phyloP scores from a whole-genome alignment of 805 yeast genomes.

The Cyberlindnera petersonii region DNA sequence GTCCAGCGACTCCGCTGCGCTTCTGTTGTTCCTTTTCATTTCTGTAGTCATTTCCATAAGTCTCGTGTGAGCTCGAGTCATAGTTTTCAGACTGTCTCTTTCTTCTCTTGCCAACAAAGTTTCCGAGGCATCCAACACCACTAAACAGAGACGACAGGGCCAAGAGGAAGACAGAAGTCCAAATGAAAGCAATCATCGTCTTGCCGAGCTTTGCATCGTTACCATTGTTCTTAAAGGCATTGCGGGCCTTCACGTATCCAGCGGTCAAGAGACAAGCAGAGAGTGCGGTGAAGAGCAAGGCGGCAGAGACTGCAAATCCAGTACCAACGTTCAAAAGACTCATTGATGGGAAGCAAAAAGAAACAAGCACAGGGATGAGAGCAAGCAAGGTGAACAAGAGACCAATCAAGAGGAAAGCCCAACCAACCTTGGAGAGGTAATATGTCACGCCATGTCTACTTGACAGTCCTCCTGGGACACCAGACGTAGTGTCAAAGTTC shows the following conservation, averaged over 20 bases:
- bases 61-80: slow-evolving; percentile 27
- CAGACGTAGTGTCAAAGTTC: slow-evolving; percentile 55
- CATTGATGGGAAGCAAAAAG: slow-evolving; percentile 23
- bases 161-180: slow-evolving; percentile 45
- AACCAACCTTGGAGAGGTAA: slow-evolving; percentile 65
- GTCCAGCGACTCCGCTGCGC: too few relatives aligned
- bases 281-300: slow-evolving; percentile 41
- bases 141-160: slow-evolving; percentile 19
- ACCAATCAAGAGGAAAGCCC: slow-evolving; percentile 59
- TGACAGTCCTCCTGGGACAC: slow-evolving; percentile 53
- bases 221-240: slow-evolving; percentile 43
- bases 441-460: slow-evolving; percentile 49
- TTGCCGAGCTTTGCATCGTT: slow-evolving; percentile 41
- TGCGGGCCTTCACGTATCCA: slow-evolving; percentile 50
- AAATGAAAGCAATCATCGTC: slow-evolving; percentile 54
- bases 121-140: slow-evolving; percentile 22
- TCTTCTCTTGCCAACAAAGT: slow-evolving; percentile 10
- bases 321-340: slow-evolving; percentile 20
- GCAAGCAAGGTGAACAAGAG: slow-evolving; percentile 50
- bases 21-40: slow-evolving; percentile 16
- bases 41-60: slow-evolving; percentile 26
- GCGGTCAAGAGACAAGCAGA: slow-evolving; percentile 52
- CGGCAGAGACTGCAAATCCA: slow-evolving; percentile 24
- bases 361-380: slow-evolving; percentile 34
- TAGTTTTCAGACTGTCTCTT: slow-evolving; percentile 20